Base-by-base conservation (phyloP, 1,284 basidiomycete genomes). In the Trametes polyzona region DNA sequence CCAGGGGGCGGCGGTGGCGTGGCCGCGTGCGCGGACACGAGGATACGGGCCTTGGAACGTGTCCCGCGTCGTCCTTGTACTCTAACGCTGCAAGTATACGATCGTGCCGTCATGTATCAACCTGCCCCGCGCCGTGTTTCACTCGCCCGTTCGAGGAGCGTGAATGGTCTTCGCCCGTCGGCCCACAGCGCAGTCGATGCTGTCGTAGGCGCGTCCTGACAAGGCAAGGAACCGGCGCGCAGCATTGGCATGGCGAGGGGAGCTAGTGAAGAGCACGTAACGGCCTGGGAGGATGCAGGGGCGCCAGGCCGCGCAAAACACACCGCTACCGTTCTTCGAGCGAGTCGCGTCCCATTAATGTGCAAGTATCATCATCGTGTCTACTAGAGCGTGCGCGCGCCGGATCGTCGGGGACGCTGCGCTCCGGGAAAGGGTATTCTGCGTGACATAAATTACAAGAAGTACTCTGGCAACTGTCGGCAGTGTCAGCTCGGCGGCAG, bases 401-500 rank as follows among this genome's bases (percentile, higher is more conserved):
- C 32, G 19, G 26, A n/a, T 52, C 43, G 42, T 33, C 44, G 47
- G 42, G 37, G 30, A 26, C 32, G 49, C 57, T 52, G 55, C 49
- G 49, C 55, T 41, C 55, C 40, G 47, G 11, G 37, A 57, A 52
- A 16, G 61, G 62, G 64, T 63, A 63, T 61, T 29, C 36, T 43
- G 55, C 47, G 40, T 58, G 37, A 47, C 54, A 59, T 65, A 62
- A 48, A 61, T 71, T 78, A 87, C 64, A 87, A 74, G 72, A 87
- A 87, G 73, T 88, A 88, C 69, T 88, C 86, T n/a, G 87, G 87
- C 42, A 86, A 75, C 86, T 88, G 68, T 37, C 57, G 46, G 49
- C 24, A 58, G 49, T 41, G 54, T 50, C 29, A 49, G 47, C 21
- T 36, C 33, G 27, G 24, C 42, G 12, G 30, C 26, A 7, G 27